phyloP scores from a whole-genome alignment of 306 rosid species.

The Geum urbanum region DNA sequence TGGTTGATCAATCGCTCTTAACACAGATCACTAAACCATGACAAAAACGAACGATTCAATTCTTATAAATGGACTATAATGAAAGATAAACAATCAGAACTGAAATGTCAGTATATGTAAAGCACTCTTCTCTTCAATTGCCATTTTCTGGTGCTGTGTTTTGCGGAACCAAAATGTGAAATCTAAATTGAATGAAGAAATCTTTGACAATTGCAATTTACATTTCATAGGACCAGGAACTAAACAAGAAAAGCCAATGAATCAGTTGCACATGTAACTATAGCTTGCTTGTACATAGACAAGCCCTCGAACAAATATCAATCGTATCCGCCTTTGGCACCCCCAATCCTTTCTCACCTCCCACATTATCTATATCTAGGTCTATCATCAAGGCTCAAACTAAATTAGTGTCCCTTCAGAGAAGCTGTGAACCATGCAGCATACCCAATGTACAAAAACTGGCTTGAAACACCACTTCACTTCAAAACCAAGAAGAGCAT shows the following conservation, averaged over 20 bases:
- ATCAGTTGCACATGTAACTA: constrained; percentile 52
- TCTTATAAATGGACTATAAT: neutral
- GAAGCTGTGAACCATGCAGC: constrained; percentile 29
- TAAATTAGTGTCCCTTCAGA: constrained; percentile 31
- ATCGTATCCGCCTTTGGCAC: constrained; percentile 46
- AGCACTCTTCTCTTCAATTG: constrained; percentile 12
- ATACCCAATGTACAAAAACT: constrained; percentile 11
- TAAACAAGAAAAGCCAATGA: constrained; percentile 16
- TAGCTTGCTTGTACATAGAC: constrained; percentile 48
- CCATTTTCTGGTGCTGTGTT: constrained; percentile 9
- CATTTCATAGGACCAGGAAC: constrained; percentile 39
- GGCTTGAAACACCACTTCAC: constrained; percentile 23
- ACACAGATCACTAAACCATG: neutral
- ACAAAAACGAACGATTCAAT: neutral
- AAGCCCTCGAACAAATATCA: constrained; percentile 45
- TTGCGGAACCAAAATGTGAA: constrained; percentile 27
- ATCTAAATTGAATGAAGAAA: constrained; percentile 39
- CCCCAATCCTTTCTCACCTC: constrained; percentile 20
- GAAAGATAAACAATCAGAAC: neutral
- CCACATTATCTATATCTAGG: constrained; percentile 24
- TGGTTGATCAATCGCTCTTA: too few species aligned
- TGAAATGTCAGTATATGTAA: constrained; percentile 17
- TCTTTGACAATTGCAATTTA: constrained; percentile 47
- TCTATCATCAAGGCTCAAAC: constrained; percentile 23
- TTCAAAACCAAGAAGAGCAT: constrained; percentile 24